Conservation (phyloP, 1,284 basidiomycete genomes). For the Cronartium quercuum region DNA sequence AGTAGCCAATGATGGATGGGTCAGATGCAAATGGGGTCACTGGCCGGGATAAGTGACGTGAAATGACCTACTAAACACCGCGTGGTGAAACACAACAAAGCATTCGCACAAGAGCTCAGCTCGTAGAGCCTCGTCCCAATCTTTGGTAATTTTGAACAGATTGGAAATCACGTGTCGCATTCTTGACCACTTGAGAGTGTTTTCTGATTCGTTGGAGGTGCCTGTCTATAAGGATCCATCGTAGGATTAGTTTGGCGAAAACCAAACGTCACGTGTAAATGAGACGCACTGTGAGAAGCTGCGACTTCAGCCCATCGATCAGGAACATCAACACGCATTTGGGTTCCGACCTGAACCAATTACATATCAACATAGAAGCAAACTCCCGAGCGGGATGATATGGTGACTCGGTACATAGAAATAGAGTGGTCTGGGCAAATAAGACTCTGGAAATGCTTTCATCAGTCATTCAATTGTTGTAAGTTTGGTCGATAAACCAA, state of each 20-base stretch:
- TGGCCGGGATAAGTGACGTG: neutral
- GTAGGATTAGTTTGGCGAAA: neutral
- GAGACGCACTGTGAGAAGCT: conserved; percentile 15
- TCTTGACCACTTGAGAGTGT: conserved; percentile 65
- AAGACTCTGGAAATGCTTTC: conserved; percentile 41
- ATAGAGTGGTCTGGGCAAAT: conserved; percentile 57
- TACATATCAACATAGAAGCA: conserved; percentile 57
- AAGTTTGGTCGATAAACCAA: conserved; percentile 52
- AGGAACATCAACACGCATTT: conserved; percentile 7
- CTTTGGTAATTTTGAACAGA: neutral
- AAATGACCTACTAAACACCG: conserved; percentile 21
- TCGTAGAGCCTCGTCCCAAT: conserved; percentile 12
- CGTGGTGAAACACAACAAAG: conserved; percentile 29
- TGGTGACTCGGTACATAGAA: conserved; percentile 69
- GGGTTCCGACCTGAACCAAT: conserved; percentile 60
- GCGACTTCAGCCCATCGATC: conserved; percentile 7
- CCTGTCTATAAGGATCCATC: conserved; percentile 53
- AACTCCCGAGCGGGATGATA: conserved; percentile 59
- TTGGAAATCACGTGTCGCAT: neutral
- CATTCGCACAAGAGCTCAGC: conserved; percentile 18
- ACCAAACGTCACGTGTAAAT: neutral
- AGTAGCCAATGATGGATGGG: neutral
- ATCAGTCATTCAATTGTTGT: neutral
- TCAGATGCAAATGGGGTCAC: neutral
- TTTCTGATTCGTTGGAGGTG: conserved; percentile 60